Conservation (phyloP, 1,284 basidiomycete genomes). For the Leccinum fuscescens region DNA sequence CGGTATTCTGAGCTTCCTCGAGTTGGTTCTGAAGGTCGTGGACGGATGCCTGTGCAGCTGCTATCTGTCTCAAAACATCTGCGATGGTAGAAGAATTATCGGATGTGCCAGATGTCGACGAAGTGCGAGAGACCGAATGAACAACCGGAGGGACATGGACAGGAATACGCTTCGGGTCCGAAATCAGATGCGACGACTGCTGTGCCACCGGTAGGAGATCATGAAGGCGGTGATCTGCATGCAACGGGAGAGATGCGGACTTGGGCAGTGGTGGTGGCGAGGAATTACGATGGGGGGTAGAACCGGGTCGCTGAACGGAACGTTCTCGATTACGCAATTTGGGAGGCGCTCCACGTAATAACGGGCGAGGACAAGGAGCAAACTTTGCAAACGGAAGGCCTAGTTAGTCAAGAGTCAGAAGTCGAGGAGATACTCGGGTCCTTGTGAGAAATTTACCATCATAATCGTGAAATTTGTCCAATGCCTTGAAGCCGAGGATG, state of each 20-base stretch:
- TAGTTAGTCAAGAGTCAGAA: slow-evolving; percentile 21
- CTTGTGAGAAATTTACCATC: slow-evolving; percentile 46
- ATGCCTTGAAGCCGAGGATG: slow-evolving; percentile 65
- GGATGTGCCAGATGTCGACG: slow-evolving; percentile 26
- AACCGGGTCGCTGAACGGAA: slow-evolving; percentile 41
- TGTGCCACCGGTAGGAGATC: slow-evolving; percentile 32
- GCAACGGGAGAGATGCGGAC: slow-evolving; percentile 73
- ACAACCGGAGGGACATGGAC: slow-evolving; percentile 36
- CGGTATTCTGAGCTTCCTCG: slow-evolving; percentile 59
- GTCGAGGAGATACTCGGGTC: background rate
- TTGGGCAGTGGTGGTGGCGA: slow-evolving; percentile 82
- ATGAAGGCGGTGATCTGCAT: slow-evolving; percentile 38
- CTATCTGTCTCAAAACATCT: slow-evolving; percentile 78
- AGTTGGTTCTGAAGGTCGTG: slow-evolving; percentile 79
- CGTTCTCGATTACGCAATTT: slow-evolving; percentile 60
- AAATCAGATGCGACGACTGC: slow-evolving; percentile 37
- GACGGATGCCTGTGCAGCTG: slow-evolving; percentile 62
- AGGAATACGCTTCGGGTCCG: slow-evolving; percentile 37
- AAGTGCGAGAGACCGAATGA: slow-evolving; percentile 27
- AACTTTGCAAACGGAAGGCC: slow-evolving; percentile 54
- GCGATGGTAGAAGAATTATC: slow-evolving; percentile 72
- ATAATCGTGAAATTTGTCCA: slow-evolving; percentile 62
- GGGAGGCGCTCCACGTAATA: slow-evolving; percentile 46
- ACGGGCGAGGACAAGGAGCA: slow-evolving; percentile 40
- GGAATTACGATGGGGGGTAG: slow-evolving; percentile 48